Percentiles rank a stretch among this genome's conserved stretches.
These are phyloP conservation scores for Berberis thunbergii DNA, from an alignment of 164 flowering plant species.

Conservation along the genomic window DNA sequence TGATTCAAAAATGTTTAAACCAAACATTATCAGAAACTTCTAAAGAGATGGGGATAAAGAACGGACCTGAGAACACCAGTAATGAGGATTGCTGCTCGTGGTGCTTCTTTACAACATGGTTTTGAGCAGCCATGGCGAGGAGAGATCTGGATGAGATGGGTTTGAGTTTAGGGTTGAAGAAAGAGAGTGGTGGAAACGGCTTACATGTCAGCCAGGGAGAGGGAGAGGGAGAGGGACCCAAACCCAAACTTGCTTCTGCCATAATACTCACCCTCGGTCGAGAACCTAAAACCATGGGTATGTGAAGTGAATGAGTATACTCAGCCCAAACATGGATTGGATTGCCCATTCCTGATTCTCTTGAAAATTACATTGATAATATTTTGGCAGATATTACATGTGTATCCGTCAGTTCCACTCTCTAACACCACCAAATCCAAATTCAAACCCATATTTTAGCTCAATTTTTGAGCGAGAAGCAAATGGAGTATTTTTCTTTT, in stretches of 20 bases:
- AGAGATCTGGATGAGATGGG: background rate
- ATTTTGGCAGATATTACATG: too few species aligned
- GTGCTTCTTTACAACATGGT: constrained; percentile 5
- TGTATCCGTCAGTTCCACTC: too few species aligned
- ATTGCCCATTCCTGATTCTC: too few species aligned
- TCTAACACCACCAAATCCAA: too few species aligned
- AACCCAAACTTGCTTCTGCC: constrained; percentile 10
- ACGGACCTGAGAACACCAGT: constrained; percentile 70
- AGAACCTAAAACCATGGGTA: too few species aligned
- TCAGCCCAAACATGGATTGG: too few species aligned
- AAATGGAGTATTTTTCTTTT: too few species aligned
- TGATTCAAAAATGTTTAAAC: background rate
- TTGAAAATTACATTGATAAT: too few species aligned
- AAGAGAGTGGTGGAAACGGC: constrained; percentile 4
- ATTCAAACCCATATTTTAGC: too few species aligned
- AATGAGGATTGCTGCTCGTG: constrained; percentile 40
- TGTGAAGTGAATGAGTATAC: too few species aligned
- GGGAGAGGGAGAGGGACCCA: too few species aligned
- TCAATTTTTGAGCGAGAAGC: too few species aligned
- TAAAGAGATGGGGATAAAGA: background rate
- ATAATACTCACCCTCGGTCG: background rate
- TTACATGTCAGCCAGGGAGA: constrained; percentile 4
- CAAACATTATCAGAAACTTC: background rate
- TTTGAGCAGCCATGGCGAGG: constrained; percentile 6
- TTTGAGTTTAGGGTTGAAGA: background rate